phyloP scores from a whole-genome alignment of 495 filamentous ascomycete genomes.

The Trypethelium eluteriae region DNA sequence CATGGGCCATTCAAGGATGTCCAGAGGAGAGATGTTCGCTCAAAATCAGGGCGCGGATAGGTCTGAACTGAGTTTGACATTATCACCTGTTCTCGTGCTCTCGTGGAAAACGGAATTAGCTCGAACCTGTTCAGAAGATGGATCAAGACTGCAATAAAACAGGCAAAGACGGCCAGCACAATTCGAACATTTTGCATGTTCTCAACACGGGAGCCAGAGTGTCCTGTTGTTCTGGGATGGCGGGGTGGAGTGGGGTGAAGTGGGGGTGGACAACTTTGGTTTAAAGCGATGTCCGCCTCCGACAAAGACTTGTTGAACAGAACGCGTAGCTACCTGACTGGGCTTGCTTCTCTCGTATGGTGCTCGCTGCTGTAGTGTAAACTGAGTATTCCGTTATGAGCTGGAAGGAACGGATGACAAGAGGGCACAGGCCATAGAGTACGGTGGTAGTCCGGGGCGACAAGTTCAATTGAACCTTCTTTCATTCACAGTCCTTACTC shows the following conservation, averaged over 20 bases:
- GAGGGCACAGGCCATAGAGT: too few relatives aligned
- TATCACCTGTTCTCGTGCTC: background rate
- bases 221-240: background rate
- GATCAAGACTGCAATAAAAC: background rate
- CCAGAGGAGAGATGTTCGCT: constrained; percentile 46
- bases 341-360: too few relatives aligned
- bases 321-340: too few relatives aligned
- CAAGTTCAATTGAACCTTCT: too few relatives aligned
- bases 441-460: too few relatives aligned
- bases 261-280: background rate
- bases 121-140: background rate
- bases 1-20: constrained; percentile 48
- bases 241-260: constrained; percentile 7
- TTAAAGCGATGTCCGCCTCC: too few relatives aligned
- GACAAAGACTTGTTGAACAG: too few relatives aligned
- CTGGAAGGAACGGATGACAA: too few relatives aligned
- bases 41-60: constrained; percentile 48
- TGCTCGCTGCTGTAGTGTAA: too few relatives aligned
- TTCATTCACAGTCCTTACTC: too few relatives aligned
- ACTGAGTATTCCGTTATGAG: too few relatives aligned
- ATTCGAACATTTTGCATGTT: constrained; percentile 1
- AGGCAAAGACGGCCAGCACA: background rate
- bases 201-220: background rate
- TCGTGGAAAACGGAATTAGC: background rate
- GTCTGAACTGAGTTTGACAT: background rate